Base-by-base conservation (phyloP, 345 rosid genomes). In the Leavenworthia alabamica region DNA sequence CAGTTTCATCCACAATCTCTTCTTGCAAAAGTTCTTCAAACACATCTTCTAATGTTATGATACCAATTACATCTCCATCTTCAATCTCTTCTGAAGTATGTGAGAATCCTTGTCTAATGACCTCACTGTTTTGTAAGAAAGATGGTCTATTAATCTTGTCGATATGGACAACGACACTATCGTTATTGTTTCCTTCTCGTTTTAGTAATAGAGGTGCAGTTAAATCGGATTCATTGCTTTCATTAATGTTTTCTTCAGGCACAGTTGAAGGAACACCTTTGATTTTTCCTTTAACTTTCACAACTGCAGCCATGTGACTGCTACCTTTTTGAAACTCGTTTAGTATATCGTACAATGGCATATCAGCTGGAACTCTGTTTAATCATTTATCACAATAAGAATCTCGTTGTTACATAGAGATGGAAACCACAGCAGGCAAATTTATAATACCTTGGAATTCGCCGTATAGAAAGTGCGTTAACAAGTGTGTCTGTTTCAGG, bases 281-380 rank as follows among this genome's bases (percentile, higher is more conserved):
- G 67, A 29, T 56, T 72, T 83, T 89, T 33, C 79, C 87, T 47
- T 81, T 86, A 39, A 79, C 78, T 75, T 79, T 86, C 60, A 89
- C 99, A 67, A 93, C 96, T 64, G 99, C 99, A 19, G 99, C 99
- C 99, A 93, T 93, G 70, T 93, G 99, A 77, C 99, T 93, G 79
- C 99, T 93, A 10, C 99, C 99, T 77, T 93, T 89, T 72, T 93
- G 99, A 75, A 93, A 93, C 78, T 93, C 99, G 16, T 93, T 93
- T 57, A 93, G 75, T 60, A 93, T 93, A 74, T 89, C 99, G 59
- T 93, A 93, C 32, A 93, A 53, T 35, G 99, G 99, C 97, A 93
- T 93, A 79, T 93, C 88, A 53, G 88, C 82, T 3, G 99, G 99
- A 64, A 93, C 99, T 79, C 99, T 93, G 82, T 55, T 45, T 20